These are phyloP conservation scores for Mortierella hygrophila DNA, from an alignment of 192 early-diverging fungal genomes.

Conservation along the genomic window DNA sequence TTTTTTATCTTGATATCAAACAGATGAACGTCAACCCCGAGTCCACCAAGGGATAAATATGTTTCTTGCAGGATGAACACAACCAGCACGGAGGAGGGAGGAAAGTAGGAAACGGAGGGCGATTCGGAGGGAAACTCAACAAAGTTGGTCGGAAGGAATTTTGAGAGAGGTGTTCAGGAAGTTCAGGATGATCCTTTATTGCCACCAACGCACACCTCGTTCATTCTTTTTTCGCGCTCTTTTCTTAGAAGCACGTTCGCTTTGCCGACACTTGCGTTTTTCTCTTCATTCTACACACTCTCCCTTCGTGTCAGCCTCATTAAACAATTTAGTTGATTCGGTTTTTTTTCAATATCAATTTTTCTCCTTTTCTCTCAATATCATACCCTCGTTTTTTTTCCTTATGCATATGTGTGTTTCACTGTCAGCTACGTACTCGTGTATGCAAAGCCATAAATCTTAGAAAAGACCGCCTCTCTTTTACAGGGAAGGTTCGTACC, in stretches of 20 bases:
- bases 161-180: neutral
- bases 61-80: constrained; percentile 13
- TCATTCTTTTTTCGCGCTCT: neutral
- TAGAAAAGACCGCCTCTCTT: neutral
- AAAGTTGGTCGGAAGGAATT: neutral
- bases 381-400: neutral
- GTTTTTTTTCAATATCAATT: constrained; percentile 8
- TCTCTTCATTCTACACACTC: neutral
- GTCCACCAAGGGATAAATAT: constrained; percentile 58
- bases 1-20: neutral
- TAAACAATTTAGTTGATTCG: neutral
- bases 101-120: neutral
- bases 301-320: constrained; percentile 5
- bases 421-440: no score
- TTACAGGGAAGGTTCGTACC: neutral
- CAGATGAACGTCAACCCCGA: constrained; percentile 60
- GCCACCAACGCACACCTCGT: neutral
- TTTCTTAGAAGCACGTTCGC: neutral
- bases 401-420: neutral
- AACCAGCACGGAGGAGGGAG: neutral
- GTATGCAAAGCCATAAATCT: no score
- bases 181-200: neutral
- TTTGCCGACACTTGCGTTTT: neutral
- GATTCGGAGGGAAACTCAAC: neutral
- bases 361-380: neutral